A percentile compares a stretch with the other conserved stretches of the same genome.
phyloP scores from a whole-genome alignment of 352 stramenopile species.

The Phytophthora multivora region DNA sequence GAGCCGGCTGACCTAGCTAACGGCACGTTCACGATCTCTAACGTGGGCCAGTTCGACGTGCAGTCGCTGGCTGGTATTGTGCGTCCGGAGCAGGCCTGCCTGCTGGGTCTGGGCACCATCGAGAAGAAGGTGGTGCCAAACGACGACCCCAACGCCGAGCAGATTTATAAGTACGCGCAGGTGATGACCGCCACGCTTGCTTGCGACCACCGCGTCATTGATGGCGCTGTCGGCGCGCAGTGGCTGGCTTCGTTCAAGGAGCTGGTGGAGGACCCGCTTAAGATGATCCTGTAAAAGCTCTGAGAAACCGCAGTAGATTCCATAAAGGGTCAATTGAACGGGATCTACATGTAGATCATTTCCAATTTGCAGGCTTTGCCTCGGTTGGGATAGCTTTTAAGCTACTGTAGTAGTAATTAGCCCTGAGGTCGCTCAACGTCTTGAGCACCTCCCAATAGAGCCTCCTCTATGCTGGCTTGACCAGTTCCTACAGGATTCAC shows the following conservation, averaged over 20 bases:
- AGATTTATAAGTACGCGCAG: constrained; percentile 91
- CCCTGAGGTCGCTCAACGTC: too few species aligned
- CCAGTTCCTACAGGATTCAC: too few species aligned
- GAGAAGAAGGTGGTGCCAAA: constrained; percentile 95
- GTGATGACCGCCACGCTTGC: constrained; percentile 96
- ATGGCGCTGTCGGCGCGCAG: constrained; percentile 96
- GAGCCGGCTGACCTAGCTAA: constrained; percentile 61
- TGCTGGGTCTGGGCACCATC: constrained; percentile 94
- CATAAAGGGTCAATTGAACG: too few species aligned
- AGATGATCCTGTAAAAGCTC: constrained; percentile 93
- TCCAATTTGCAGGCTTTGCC: constrained; percentile 1
- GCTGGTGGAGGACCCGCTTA: constrained; percentile 96
- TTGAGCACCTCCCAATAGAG: too few species aligned
- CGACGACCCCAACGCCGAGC: constrained; percentile 75
- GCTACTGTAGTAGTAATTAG: too few species aligned
- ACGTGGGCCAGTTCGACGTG: constrained; percentile 97
- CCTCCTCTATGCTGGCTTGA: too few species aligned
- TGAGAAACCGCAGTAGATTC: too few species aligned
- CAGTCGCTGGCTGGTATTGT: constrained; percentile 96
- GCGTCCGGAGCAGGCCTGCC: constrained; percentile 90
- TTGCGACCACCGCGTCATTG: constrained; percentile 98
- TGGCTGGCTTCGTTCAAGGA: constrained; percentile 97
- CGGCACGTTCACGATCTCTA: constrained; percentile 97
- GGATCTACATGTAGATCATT: too few species aligned
- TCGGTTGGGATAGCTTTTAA: too few species aligned